These are phyloP conservation scores for Hypoxylon sp. DNA, from an alignment of 2,329 filamentous ascomycete species.

Conservation along the genomic window DNA sequence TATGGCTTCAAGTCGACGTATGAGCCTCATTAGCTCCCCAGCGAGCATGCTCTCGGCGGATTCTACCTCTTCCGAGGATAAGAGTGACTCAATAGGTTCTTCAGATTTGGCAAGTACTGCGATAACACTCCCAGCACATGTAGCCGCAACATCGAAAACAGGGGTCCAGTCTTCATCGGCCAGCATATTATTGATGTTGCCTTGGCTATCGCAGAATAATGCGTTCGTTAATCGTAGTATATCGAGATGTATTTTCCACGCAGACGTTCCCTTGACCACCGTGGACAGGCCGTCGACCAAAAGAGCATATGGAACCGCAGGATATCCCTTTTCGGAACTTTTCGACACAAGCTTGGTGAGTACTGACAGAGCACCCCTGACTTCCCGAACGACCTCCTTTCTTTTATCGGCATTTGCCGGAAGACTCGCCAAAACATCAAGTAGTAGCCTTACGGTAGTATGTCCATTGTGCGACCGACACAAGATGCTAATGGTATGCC, in stretches of 20 bases:
- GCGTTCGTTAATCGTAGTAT: slow-evolving; percentile 69
- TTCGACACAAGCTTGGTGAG: slow-evolving; percentile 74
- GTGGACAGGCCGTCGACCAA: slow-evolving; percentile 71
- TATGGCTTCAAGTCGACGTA: slow-evolving; percentile 66
- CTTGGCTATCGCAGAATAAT: slow-evolving; percentile 67
- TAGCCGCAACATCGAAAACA: slow-evolving; percentile 71
- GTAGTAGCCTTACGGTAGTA: slow-evolving; percentile 74
- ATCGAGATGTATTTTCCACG: slow-evolving; percentile 62
- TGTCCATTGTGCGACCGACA: slow-evolving; percentile 82
- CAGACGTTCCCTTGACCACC: slow-evolving; percentile 62
- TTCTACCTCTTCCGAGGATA: slow-evolving; percentile 53
- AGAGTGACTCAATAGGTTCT: slow-evolving; percentile 45
- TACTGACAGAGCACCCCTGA: slow-evolving; percentile 74
- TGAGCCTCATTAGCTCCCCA: slow-evolving; percentile 62
- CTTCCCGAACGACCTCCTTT: slow-evolving; percentile 68
- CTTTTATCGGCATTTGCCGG: slow-evolving; percentile 62
- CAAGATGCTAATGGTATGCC: slow-evolving; percentile 78
- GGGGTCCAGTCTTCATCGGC: slow-evolving; percentile 76
- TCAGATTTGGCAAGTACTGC: slow-evolving; percentile 43
- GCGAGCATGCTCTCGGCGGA: slow-evolving; percentile 59
- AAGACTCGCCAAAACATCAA: slow-evolving; percentile 72
- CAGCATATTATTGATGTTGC: slow-evolving; percentile 68
- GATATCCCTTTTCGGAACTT: slow-evolving; percentile 71
- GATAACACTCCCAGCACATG: slow-evolving; percentile 63
- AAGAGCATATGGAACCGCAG: slow-evolving; percentile 70